phyloP scores from a whole-genome alignment of 2,329 filamentous ascomycete species.

The Fusarium multiceps region DNA sequence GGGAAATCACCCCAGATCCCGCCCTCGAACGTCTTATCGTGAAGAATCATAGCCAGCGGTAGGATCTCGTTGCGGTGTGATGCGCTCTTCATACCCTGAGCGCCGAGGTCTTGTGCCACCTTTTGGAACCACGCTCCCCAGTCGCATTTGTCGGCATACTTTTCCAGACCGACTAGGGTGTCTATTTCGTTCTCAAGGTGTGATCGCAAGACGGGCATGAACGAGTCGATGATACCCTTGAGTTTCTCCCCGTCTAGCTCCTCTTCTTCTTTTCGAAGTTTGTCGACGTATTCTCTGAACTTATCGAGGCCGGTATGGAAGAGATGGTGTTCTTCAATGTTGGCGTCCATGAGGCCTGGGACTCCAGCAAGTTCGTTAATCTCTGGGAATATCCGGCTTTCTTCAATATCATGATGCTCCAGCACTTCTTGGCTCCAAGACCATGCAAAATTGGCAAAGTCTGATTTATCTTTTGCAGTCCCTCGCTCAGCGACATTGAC shows the following conservation, averaged over 20 bases:
- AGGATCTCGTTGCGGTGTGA: conserved; percentile 36
- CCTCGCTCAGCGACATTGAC: conserved; percentile 47
- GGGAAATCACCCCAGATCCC: conserved; percentile 45
- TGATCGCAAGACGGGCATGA: conserved; percentile 49
- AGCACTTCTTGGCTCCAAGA: conserved; percentile 50
- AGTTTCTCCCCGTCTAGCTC: conserved; percentile 48
- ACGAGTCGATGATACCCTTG: conserved; percentile 36
- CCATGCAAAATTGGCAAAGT: conserved; percentile 50
- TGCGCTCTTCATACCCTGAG: conserved; percentile 29
- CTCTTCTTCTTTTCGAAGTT: conserved; percentile 44
- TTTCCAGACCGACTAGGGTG: conserved; percentile 49
- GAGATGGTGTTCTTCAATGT: conserved; percentile 55
- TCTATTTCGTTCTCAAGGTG: conserved; percentile 56
- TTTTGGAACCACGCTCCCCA: conserved; percentile 49
- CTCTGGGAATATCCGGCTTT: conserved; percentile 53
- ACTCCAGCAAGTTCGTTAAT: conserved; percentile 52
- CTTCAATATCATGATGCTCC: conserved; percentile 55
- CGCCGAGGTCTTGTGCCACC: conserved; percentile 24
- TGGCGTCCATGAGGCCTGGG: conserved; percentile 54
- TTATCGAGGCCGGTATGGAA: conserved; percentile 52
- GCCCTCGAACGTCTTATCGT: conserved; percentile 45
- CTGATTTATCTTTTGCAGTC: conserved; percentile 47
- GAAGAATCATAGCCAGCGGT: conserved; percentile 43
- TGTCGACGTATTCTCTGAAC: conserved; percentile 49
- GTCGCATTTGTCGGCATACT: conserved; percentile 51